These are phyloP conservation scores for Arctostaphylos glauca DNA, from an alignment of 148 eudicot genomes.

Conservation along the genomic window DNA sequence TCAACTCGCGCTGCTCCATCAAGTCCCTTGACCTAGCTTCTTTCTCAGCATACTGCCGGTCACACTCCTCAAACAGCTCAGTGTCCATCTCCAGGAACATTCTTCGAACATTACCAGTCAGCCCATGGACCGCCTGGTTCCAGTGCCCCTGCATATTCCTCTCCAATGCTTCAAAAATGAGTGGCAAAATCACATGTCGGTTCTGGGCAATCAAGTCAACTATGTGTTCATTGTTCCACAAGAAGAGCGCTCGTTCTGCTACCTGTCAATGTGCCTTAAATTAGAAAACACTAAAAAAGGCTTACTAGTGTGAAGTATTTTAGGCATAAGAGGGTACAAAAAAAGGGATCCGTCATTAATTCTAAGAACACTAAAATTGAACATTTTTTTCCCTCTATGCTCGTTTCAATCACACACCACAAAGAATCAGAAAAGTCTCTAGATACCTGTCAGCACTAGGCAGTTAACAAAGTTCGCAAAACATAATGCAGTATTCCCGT, in stretches of 20 bases:
- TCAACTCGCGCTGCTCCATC: constrained; percentile 34
- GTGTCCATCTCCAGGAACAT: constrained; percentile 52
- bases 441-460: too few relatives aligned
- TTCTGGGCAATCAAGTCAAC: constrained; percentile 44
- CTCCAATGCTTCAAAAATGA: constrained; percentile 43
- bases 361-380: too few relatives aligned
- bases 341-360: too few relatives aligned
- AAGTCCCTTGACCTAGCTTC: constrained; percentile 24
- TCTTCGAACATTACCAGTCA: constrained; percentile 40
- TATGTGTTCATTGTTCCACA: constrained; percentile 56
- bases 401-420: too few relatives aligned
- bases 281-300: constrained; percentile 10
- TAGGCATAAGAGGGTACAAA: background rate
- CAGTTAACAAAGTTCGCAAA: too few relatives aligned
- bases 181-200: constrained; percentile 41
- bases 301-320: background rate
- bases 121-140: constrained; percentile 53
- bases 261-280: constrained; percentile 32
- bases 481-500: too few relatives aligned
- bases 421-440: too few relatives aligned
- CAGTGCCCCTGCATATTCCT: constrained; percentile 41
- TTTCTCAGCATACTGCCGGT: constrained; percentile 28
- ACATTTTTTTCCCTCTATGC: too few relatives aligned
- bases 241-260: constrained; percentile 54
- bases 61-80: constrained; percentile 46